Percentiles rank a stretch among this genome's conserved stretches.
Evolutionary conservation across 148 eudicot species (phyloP).

Genomic region (Heliosperma pusillum): DNA sequence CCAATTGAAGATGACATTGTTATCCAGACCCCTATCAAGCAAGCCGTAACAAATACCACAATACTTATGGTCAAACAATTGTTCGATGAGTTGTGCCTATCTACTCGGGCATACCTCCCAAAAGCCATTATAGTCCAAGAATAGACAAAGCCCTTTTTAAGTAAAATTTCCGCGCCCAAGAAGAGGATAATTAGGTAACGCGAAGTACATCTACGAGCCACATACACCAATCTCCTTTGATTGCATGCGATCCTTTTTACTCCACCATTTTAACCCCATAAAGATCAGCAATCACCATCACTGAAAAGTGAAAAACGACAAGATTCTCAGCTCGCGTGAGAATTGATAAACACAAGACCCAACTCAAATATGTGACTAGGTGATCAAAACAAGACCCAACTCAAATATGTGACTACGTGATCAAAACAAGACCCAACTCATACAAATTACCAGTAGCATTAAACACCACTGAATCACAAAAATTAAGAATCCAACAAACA

Average conservation of each 20-base stretch:
- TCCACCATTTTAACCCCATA: not conserved
- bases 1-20: slow-evolving; percentile 42
- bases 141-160: not conserved
- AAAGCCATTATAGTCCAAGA: slow-evolving; percentile 35
- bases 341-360: not conserved
- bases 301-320: not conserved
- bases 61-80: slow-evolving; percentile 35
- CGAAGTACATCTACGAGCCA: slow-evolving; percentile 3
- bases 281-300: slow-evolving; percentile 6
- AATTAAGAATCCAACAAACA: not conserved
- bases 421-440: no score
- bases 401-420: not conserved
- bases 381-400: not conserved
- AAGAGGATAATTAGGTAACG: not conserved
- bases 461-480: not conserved
- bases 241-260: not conserved
- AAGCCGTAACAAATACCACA: slow-evolving; percentile 45
- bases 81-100: slow-evolving; percentile 42
- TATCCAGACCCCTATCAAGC: slow-evolving; percentile 67
- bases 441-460: not conserved
- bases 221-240: slow-evolving; percentile 1
- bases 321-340: not conserved
- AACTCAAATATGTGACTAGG: no score
- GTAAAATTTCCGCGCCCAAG: slow-evolving; percentile 1
- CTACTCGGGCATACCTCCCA: slow-evolving; percentile 53